These are phyloP conservation scores for Coemansia sp. DNA, from an alignment of 192 early-diverging fungal species.

Conservation along the genomic window DNA sequence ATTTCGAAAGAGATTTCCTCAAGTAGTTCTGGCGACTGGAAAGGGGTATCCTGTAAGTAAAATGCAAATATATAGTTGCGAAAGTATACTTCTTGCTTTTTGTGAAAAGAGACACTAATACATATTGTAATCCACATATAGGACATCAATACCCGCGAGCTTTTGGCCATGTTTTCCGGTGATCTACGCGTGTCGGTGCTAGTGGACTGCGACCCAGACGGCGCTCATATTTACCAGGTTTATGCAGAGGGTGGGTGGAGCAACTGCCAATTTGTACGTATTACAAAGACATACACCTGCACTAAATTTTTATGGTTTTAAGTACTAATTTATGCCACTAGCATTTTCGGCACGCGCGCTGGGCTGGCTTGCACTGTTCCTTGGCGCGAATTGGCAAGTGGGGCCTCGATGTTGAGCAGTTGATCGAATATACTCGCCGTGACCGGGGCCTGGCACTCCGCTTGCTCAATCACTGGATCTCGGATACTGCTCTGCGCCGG, in stretches of 20 bases:
- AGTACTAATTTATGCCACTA: not conserved
- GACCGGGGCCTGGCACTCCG: conserved; percentile 33
- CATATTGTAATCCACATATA: conserved; percentile 1
- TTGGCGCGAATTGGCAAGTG: conserved; percentile 28
- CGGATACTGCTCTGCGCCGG: conserved; percentile 15
- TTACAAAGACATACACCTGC: not conserved
- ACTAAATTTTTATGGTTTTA: not conserved
- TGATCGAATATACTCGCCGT: conserved; percentile 32
- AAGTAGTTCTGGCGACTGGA: conserved; percentile 32
- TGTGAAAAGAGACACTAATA: not conserved
- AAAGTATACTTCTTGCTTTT: not conserved
- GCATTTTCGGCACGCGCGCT: conserved; percentile 17
- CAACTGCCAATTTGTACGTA: conserved; percentile 20
- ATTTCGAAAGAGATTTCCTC: conserved; percentile 29
- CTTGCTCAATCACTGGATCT: conserved; percentile 31
- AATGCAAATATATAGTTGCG: not conserved
- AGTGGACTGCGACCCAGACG: conserved; percentile 49
- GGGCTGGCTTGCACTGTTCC: conserved; percentile 44
- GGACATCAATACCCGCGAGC: conserved; percentile 47
- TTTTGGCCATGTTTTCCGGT: conserved; percentile 17
- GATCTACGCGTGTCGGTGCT: conserved; percentile 17
- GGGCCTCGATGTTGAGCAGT: conserved; percentile 25
- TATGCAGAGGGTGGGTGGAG: conserved; percentile 40
- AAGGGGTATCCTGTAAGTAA: conserved; percentile 52
- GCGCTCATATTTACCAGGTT: conserved; percentile 47